These are phyloP conservation scores for Rhamnella rubrinervis DNA, from an alignment of 331 rosid species.

Conservation along the genomic window DNA sequence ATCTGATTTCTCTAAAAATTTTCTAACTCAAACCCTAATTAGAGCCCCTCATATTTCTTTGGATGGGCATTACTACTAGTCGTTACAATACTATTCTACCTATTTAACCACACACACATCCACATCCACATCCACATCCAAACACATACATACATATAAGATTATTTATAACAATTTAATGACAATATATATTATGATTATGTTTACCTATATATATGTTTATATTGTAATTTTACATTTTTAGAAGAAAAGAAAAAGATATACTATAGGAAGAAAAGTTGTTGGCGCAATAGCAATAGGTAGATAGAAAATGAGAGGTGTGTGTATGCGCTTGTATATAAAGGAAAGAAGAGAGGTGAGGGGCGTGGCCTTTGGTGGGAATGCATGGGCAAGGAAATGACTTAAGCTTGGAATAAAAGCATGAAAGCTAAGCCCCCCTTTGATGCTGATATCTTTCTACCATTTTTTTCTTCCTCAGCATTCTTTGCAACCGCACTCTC, in stretches of 20 bases:
- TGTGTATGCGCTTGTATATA: slow-evolving; percentile 31
- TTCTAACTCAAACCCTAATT: too few relatives aligned
- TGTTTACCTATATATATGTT: too few relatives aligned
- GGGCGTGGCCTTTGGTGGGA: slow-evolving; percentile 52
- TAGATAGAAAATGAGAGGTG: slow-evolving; percentile 29
- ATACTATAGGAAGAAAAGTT: slow-evolving; percentile 14
- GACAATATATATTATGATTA: too few relatives aligned
- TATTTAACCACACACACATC: too few relatives aligned
- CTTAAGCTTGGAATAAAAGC: slow-evolving; percentile 67
- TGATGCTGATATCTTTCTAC: slow-evolving; percentile 68
- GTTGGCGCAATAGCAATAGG: slow-evolving; percentile 15
- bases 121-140: too few relatives aligned
- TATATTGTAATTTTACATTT: too few relatives aligned
- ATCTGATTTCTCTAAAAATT: slow-evolving; percentile 27
- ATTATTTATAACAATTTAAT: too few relatives aligned
- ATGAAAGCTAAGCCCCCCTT: slow-evolving; percentile 37
- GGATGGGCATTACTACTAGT: background rate
- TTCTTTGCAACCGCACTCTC: background rate
- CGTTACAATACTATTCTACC: background rate
- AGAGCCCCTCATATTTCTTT: background rate
- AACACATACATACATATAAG: too few relatives aligned
- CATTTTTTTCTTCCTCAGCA: slow-evolving; percentile 53
- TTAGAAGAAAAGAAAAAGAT: too few relatives aligned
- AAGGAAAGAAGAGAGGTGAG: background rate
- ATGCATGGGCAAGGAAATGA: slow-evolving; percentile 74